Conservation (phyloP, 805 yeast genomes). For the Blastobotrys parvus region DNA sequence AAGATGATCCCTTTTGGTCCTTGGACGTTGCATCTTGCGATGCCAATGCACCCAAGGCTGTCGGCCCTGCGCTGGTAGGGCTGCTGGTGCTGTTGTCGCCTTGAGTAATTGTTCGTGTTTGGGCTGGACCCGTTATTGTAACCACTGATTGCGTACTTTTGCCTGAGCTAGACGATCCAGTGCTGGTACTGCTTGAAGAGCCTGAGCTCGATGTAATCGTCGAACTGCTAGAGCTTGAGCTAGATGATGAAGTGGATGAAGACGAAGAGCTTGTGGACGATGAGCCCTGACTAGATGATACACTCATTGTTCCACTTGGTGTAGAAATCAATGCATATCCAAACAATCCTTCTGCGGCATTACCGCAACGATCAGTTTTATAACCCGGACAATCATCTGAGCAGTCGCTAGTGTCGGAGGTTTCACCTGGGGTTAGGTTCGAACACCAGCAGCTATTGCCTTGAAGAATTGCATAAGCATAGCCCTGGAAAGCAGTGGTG, state of each 20-base stretch:
- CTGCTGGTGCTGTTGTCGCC: constrained; percentile 9
- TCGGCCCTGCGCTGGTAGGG: not conserved
- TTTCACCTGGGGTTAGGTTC: constrained; percentile 38
- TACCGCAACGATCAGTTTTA: constrained; percentile 38
- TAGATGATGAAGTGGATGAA: constrained; percentile 13
- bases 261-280: constrained; percentile 12
- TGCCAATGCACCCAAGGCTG: constrained; percentile 2
- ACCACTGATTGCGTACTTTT: constrained; percentile 19
- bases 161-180: constrained; percentile 18
- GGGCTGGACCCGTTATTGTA: constrained; percentile 21
- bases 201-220: constrained; percentile 8
- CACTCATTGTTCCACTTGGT: constrained; percentile 26
- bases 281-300: constrained; percentile 10
- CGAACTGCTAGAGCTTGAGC: constrained; percentile 10
- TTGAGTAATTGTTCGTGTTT: constrained; percentile 17
- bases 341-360: constrained; percentile 34
- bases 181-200: constrained; percentile 10
- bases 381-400: constrained; percentile 38
- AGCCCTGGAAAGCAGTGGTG: constrained; percentile 38
- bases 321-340: constrained; percentile 42
- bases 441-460: constrained; percentile 56
- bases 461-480: constrained; percentile 46
- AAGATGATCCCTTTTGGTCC: constrained; percentile 30
- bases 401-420: constrained; percentile 30
- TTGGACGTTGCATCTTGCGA: constrained; percentile 4